Evolutionary conservation across 2,329 filamentous ascomycete species (phyloP), one percentile per base, ranked within the genome.

Genomic region (Colletotrichum sp.): DNA sequence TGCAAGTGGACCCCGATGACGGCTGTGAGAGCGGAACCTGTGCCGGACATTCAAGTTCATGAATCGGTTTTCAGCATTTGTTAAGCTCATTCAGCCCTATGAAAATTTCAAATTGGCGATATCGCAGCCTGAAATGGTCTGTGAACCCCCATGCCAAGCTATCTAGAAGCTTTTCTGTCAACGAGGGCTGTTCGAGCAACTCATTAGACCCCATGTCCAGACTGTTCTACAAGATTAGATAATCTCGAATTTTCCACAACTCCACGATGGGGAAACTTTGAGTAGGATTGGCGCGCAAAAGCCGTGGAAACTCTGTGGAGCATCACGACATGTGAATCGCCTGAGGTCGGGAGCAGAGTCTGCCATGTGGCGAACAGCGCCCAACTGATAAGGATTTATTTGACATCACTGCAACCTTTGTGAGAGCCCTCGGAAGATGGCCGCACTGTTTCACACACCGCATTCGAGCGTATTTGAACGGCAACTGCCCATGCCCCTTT

Each of bases 231-330:
- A 6, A 55, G 55, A 52, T 55, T 27, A 39, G 34, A 15, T 28
- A 71, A 55, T 56, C 69, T 39, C 9, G 18, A 34, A 18, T 55
- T 32, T 39, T 28, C 39, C n/a, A 62, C 52, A 55, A 55, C 56
- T 36, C 30, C 18, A 27, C 22, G 52, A 52, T n/a, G 48, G 48
- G 34, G 27, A 22, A 30, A 22, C 15, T 18, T 70, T 43, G 43
- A 34, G 27, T 60, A 32, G 60, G 66, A 69, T 74, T 74, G 61
- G 60, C 60, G 67, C 61, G 71, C 67, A 25, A 71, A 30, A 28
- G 25, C 28, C 32, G 55, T 71, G 68, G 68, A 75, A 75, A 71
- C 68, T 30, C 61, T 55, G 68, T 75, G 68, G 68, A 71, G 25
- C 61, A 61, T 71, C 68, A 61, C 52, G 61, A 58, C 67, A 66